Evolutionary conservation across 2,329 filamentous ascomycete species (phyloP), one percentile per base, ranked within the genome.

Genomic region (Trichoderma oligosporum): DNA sequence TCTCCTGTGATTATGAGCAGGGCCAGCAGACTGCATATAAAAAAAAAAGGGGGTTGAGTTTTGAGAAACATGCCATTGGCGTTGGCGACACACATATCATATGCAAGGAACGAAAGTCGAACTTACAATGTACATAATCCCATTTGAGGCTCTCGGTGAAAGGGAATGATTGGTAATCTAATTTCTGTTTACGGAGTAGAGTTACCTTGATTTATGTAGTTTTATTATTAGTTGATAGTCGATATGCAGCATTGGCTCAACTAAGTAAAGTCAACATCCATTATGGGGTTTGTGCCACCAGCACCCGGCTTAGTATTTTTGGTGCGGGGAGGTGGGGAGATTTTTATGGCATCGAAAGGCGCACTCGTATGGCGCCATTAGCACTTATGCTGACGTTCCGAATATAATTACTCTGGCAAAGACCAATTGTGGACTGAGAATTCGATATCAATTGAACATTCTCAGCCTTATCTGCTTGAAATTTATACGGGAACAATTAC

Each of bases 321-420:
- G 7, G 49, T 54, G 49, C 49, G 49, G 49, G 49, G 49, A 31
- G 22, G 49, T 53, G 49, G 49, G 36, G 35, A 25, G 25, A 54
- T 38, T 38, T 12, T 1, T 1, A 25, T 29, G 36, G 27, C 22
- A 7, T 31, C n/a, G 24, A 35, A 16, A 18, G 35, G n/a, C n/a
- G n/a, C n/a, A n/a, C n/a, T 22, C 24, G 39, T 31, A 44, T 36
- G 38, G 42, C n/a, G 33, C 49, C 49, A 54, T 54, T 44, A 31
- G 20, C 31, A 38, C 44, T 29, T 20, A 9, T 16, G 11, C 27
- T 46, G 44, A 46, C 44, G 44, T 22, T 12, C 22, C 44, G 18
- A 31, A 22, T 20, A 45, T n/a, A 7, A n/a, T n/a, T n/a, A n/a
- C n/a, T 20, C 25, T 16, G n/a, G 18, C 36, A 22, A 18, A 22